A percentile compares a stretch with the other conserved stretches of the same genome.
Evolutionary conservation across 2,329 filamentous ascomycete genomes (phyloP).

Genomic region (Arthrinium puccinioides): DNA sequence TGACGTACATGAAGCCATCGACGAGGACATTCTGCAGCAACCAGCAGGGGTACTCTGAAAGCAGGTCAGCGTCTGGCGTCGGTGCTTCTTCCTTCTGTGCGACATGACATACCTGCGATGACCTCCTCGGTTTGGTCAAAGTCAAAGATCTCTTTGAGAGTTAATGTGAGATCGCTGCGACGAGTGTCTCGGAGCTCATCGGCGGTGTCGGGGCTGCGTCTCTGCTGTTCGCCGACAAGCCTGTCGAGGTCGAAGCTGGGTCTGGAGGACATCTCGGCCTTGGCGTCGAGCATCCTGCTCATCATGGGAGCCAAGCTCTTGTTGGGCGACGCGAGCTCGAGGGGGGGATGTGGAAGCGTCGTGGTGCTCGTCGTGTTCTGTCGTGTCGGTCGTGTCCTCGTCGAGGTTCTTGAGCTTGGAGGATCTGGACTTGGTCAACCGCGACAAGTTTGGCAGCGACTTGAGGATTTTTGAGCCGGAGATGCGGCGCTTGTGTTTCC

Average conservation of each 20-base stretch:
- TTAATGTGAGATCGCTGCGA: conserved; percentile 56
- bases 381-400: conserved; percentile 15
- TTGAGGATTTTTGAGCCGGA: conserved; percentile 61
- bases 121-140: conserved; percentile 80
- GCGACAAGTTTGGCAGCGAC: conserved; percentile 55
- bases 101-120: conserved; percentile 55
- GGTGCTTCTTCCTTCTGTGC: no score
- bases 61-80: conserved; percentile 9
- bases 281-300: conserved; percentile 70
- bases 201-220: conserved; percentile 19
- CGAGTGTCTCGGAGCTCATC: conserved; percentile 23
- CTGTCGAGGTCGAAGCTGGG: conserved; percentile 50
- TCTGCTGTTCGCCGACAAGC: conserved; percentile 31
- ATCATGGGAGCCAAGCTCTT: conserved; percentile 62
- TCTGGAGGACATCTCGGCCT: conserved; percentile 53
- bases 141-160: conserved; percentile 77
- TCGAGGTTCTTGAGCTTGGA: conserved; percentile 32
- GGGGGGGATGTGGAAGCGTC: conserved; percentile 7
- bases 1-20: conserved; percentile 95
- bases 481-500: conserved; percentile 49
- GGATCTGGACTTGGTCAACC: conserved; percentile 33
- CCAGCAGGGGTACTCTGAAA: conserved; percentile 83
- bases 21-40: conserved; percentile 84
- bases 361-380: not conserved
- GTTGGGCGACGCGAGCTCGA: no score